Conservation (phyloP, 257 asterid species). For the Solanum habrochaites region DNA sequence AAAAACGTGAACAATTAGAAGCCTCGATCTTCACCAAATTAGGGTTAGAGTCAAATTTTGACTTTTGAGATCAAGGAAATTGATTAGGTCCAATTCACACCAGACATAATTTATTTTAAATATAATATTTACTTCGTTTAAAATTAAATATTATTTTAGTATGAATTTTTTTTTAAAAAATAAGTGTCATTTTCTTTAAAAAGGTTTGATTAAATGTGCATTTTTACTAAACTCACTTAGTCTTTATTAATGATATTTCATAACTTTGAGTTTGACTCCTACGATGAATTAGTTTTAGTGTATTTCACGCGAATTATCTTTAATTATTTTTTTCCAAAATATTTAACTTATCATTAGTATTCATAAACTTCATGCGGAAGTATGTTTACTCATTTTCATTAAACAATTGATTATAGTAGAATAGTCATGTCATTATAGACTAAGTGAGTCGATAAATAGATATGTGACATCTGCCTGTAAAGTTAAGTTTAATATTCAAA, state of each 20-base stretch:
- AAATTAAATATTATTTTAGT: too few species aligned
- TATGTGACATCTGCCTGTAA: too few species aligned
- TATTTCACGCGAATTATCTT: neutral
- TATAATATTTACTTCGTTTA: too few species aligned
- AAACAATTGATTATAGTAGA: too few species aligned
- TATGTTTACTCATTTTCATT: neutral
- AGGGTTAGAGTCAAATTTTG: neutral
- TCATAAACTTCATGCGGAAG: neutral
- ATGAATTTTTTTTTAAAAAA: too few species aligned
- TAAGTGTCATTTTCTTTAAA: too few species aligned
- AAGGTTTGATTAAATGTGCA: too few species aligned
- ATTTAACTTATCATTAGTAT: neutral
- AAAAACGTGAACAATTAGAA: neutral
- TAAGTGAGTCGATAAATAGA: too few species aligned
- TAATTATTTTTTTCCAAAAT: neutral
- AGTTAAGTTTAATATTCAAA: too few species aligned
- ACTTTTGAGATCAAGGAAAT: neutral
- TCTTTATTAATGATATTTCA: neutral
- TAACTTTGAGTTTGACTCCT: neutral
- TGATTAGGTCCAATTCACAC: neutral
- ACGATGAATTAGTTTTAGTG: too few species aligned
- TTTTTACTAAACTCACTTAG: neutral
- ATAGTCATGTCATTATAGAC: too few species aligned
- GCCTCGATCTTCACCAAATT: neutral
- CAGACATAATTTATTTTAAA: neutral